Evolutionary conservation across 257 asterid genomes (phyloP).

Genomic region (Cinchona pubescens): DNA sequence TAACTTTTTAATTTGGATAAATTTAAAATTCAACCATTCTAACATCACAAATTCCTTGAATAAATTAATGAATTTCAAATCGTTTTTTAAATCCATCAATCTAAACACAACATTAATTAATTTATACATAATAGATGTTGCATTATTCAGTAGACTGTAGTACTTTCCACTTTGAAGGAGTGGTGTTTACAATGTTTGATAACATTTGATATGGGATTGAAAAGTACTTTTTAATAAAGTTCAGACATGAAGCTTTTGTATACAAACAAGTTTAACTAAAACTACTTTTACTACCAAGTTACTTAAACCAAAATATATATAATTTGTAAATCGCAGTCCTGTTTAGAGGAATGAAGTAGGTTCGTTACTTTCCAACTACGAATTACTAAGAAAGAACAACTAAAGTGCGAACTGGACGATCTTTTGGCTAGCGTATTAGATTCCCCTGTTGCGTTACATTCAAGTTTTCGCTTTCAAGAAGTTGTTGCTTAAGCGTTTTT

Average conservation of each 20-base stretch:
- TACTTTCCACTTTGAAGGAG: not conserved
- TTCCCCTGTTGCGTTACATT: constrained; percentile 6
- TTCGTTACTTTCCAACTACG: not conserved
- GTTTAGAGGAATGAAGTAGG: not conserved
- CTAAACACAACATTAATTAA: no score
- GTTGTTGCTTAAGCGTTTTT: not conserved
- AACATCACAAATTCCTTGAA: no score
- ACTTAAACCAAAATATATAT: not conserved
- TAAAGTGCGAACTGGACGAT: not conserved
- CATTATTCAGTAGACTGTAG: no score
- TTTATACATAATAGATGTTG: no score
- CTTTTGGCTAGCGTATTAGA: constrained; percentile 13
- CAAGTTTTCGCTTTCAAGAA: not conserved
- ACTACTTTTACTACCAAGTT: not conserved
- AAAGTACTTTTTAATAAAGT: not conserved
- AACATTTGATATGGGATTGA: not conserved
- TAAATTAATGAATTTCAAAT: no score
- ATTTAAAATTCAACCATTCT: no score
- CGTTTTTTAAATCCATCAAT: no score
- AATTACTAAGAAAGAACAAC: not conserved
- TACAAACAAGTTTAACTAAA: not conserved
- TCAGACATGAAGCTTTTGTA: not conserved
- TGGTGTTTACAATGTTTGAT: not conserved
- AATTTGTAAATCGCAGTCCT: not conserved
- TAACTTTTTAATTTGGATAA: no score